Evolutionary conservation across 176 grass and related monocot genomes (phyloP).

Genomic region (Bolboschoenus planiculmis): DNA sequence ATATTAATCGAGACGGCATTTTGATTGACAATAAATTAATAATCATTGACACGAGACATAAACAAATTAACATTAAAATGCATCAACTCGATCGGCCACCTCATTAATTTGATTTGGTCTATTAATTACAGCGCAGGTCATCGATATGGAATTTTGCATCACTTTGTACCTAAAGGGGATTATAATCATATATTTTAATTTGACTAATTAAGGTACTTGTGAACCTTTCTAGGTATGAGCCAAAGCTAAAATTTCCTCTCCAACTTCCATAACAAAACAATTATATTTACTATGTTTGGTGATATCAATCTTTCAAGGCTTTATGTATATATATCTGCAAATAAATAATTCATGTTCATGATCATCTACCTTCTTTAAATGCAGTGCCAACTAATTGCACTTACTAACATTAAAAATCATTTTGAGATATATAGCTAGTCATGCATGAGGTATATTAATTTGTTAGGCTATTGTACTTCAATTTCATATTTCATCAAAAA

Average conservation of each 20-base stretch:
- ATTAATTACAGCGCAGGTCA: slow-evolving; percentile 14
- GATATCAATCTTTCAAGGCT: slow-evolving; percentile 17
- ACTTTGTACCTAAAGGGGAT: slow-evolving; percentile 47
- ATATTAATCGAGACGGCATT: slow-evolving; percentile 20
- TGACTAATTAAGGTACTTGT: slow-evolving; percentile 38
- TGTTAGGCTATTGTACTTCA: not conserved
- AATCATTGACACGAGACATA: slow-evolving; percentile 32
- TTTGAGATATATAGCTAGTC: not conserved
- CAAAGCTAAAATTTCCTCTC: slow-evolving; percentile 25
- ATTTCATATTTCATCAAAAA: not conserved
- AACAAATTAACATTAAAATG: slow-evolving; percentile 27
- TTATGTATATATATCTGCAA: not conserved
- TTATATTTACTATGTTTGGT: slow-evolving; percentile 35
- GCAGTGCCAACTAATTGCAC: not conserved
- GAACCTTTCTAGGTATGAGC: slow-evolving; percentile 5
- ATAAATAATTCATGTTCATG: not conserved
- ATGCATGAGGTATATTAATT: not conserved
- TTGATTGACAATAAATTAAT: slow-evolving; percentile 37
- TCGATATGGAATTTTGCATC: slow-evolving; percentile 36
- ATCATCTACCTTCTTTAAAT: not conserved
- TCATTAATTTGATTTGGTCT: slow-evolving; percentile 28
- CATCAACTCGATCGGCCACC: slow-evolving; percentile 17
- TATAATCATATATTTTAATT: slow-evolving; percentile 53
- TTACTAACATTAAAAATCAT: not conserved
- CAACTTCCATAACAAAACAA: slow-evolving; percentile 26